A percentile compares a stretch with the other conserved stretches of the same genome.
Conservation (phyloP, 176 grass and related monocot genomes). For the Oryza glumipatula region DNA sequence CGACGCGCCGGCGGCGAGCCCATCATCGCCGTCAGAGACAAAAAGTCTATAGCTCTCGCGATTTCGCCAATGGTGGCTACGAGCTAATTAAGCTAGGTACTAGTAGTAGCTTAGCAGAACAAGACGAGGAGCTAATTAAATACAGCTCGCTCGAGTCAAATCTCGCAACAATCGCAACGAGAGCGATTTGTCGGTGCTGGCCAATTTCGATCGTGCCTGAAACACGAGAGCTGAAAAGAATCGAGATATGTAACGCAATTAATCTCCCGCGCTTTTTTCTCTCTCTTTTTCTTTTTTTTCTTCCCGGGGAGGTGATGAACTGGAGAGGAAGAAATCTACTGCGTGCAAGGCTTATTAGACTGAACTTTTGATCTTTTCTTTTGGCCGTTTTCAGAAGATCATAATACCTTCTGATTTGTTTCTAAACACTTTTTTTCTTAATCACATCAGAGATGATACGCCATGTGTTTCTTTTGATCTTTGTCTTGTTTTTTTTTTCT, state of each 20-base stretch:
- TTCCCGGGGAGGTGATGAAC: background rate
- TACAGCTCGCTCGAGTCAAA: too few species aligned
- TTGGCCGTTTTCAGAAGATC: background rate
- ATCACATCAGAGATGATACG: background rate
- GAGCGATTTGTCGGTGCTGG: background rate
- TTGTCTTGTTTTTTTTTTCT: background rate
- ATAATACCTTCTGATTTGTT: background rate
- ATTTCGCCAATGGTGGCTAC: background rate
- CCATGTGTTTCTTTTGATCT: background rate
- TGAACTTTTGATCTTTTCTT: background rate
- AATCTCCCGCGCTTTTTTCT: too few species aligned
- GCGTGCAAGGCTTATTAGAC: background rate
- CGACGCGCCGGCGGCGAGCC: background rate
- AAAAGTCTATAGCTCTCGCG: background rate
- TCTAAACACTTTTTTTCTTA: background rate
- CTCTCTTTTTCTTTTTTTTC: too few species aligned
- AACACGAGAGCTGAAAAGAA: background rate
- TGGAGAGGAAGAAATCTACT: background rate
- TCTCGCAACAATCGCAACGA: background rate
- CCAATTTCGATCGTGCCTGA: background rate
- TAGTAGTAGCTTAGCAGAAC: background rate
- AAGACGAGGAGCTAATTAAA: background rate
- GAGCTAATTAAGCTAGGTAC: background rate
- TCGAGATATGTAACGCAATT: too few species aligned
- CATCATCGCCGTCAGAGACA: conserved; percentile 4